phyloP scores from a whole-genome alignment of 179 eudicot genomes.

The Monotropa hypopitys region DNA sequence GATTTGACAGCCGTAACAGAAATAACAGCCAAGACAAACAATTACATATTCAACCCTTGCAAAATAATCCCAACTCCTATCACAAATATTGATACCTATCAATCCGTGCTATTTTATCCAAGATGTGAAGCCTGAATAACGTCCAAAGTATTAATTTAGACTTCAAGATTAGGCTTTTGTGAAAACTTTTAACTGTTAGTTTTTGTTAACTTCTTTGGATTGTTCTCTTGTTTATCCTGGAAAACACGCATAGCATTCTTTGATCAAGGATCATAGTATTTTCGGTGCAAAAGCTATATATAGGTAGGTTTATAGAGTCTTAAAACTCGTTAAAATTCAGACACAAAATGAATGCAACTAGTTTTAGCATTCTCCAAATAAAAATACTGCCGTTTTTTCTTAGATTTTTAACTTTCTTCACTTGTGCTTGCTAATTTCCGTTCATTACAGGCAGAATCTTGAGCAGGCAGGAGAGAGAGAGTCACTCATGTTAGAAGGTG shows the following conservation, averaged over 20 bases:
- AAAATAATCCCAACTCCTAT: too few species aligned
- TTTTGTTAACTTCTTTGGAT: not conserved
- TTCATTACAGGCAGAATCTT: slow-evolving; percentile 50
- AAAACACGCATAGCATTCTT: not conserved
- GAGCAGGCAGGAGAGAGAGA: slow-evolving; percentile 85
- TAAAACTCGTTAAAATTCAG: not conserved
- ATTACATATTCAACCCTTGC: too few species aligned
- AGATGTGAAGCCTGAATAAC: not conserved
- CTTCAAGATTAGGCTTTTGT: not conserved
- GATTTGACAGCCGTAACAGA: too few species aligned
- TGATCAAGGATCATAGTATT: not conserved
- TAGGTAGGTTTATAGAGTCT: not conserved
- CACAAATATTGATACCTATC: not conserved
- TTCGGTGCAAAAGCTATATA: not conserved
- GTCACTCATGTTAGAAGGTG: slow-evolving; percentile 69
- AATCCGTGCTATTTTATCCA: not conserved
- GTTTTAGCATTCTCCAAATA: not conserved
- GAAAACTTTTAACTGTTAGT: not conserved
- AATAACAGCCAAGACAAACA: too few species aligned
- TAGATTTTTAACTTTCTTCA: not conserved
- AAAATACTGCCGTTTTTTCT: not conserved
- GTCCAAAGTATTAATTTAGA: not conserved
- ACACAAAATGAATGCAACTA: not conserved
- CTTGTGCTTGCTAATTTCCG: not conserved
- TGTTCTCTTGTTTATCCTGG: not conserved